Evolutionary conservation across 2,329 filamentous ascomycete species (phyloP), one percentile per base, ranked within the genome.

Genomic region (Gaeumannomyces tritici): DNA sequence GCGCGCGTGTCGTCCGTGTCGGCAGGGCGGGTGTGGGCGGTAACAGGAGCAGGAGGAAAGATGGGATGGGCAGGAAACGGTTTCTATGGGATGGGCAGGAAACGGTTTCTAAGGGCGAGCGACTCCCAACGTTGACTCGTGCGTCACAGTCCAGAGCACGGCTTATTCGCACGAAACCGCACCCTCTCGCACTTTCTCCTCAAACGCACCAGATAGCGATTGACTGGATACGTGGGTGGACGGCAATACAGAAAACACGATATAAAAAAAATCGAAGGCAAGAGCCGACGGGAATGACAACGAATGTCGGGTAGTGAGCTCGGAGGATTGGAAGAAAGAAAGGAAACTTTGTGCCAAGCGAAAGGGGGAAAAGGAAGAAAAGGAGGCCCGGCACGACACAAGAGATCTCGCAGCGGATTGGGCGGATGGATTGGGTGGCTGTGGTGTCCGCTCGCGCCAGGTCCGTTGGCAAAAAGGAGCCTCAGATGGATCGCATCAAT

Each of bases 11-110:
- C 26, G 55, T 29, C 55, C 13, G 26, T 27, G 12, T 28, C 26
- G 55, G 55, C 55, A 56, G 26, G 26, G 11, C 26, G 28, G 55
- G 27, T 67, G 66, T 56, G 66, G 69, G 29, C 55, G 55, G 60
- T n/a, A 47, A 47, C 42, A 58, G 59, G 58, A 62, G 61, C 59
- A 29, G 27, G 27, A 63, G 64, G 61, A 59, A 63, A 64, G 61
- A 67, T 60, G 55, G 62, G 63, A 57, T 29, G 42, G 35, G 60
- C 60, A 18, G 55, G 55, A 56, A 27, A 56, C 55, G 21, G 42
- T 51, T n/a, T n/a, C n/a, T n/a, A 67, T 60, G 55, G 62, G 63
- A 57, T 29, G 42, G 35, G 60, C 60, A 18, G 55, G 55, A 56
- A 27, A 56, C 55, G 21, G 42, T 51, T n/a, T 51, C 18, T 51